Percentiles rank a stretch among this genome's conserved stretches.
Conservation (phyloP, 2,329 filamentous ascomycete species). For the Xylaria sp. region DNA sequence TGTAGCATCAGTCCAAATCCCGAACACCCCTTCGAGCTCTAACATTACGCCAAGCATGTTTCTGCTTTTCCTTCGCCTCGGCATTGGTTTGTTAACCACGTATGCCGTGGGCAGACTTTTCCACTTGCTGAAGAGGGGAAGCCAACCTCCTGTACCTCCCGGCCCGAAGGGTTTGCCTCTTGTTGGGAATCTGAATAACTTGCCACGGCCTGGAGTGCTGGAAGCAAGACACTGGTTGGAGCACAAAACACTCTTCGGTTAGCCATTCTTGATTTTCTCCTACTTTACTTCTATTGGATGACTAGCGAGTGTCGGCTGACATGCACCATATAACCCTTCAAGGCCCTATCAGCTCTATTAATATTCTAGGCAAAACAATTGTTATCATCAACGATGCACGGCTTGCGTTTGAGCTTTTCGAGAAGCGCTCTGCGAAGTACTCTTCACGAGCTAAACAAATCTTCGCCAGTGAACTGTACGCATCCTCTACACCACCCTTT, state of each 20-base stretch:
- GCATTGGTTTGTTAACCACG: neutral
- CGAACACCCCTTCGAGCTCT: neutral
- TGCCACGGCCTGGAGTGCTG: conserved; percentile 47
- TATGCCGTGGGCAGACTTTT: neutral
- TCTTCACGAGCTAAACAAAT: conserved; percentile 41
- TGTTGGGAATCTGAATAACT: conserved; percentile 57
- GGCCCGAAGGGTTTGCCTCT: conserved; percentile 55
- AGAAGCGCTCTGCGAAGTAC: conserved; percentile 42
- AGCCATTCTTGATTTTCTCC: neutral
- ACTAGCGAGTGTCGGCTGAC: neutral
- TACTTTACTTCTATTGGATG: neutral
- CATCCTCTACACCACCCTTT: neutral
- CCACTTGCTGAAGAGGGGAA: neutral
- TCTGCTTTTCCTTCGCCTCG: neutral
- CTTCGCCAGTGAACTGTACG: conserved; percentile 36
- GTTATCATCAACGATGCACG: conserved; percentile 48
- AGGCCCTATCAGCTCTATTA: conserved; percentile 48
- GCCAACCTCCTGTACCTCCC: conserved; percentile 46
- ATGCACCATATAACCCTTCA: neutral
- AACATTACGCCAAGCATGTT: neutral
- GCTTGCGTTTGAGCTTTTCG: conserved; percentile 46
- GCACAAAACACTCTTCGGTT: conserved; percentile 45
- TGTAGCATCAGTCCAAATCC: neutral
- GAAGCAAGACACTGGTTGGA: conserved; percentile 50
- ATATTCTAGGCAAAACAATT: conserved; percentile 47